phyloP scores from a whole-genome alignment of 805 yeast species.

The Groenewaldozyma salmanticensis region DNA sequence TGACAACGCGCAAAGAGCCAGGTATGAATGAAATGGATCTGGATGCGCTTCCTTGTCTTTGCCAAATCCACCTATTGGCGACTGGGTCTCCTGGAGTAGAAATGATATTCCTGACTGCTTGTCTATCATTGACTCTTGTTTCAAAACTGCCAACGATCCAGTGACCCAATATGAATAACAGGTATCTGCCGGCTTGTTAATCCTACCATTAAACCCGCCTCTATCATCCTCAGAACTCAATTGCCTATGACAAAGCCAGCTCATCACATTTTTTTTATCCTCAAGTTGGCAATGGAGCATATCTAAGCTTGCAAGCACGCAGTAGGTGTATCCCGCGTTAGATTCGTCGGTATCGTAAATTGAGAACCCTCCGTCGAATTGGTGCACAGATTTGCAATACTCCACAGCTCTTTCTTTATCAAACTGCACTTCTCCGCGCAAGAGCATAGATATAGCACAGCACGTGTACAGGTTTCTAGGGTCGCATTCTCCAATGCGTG shows the following conservation, averaged over 20 bases:
- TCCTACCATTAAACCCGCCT: constrained; percentile 83
- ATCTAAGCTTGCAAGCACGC: constrained; percentile 59
- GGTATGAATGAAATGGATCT: constrained; percentile 54
- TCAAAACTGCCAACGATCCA: constrained; percentile 44
- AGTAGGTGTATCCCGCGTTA: constrained; percentile 81
- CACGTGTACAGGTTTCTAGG: constrained; percentile 71
- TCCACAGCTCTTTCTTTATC: constrained; percentile 32
- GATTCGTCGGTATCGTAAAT: constrained; percentile 45
- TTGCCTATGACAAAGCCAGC: constrained; percentile 62
- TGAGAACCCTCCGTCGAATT: constrained; percentile 66
- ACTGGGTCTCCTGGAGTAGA: constrained; percentile 49
- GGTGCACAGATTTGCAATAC: constrained; percentile 32
- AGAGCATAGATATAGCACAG: constrained; percentile 44
- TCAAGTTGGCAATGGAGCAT: constrained; percentile 26
- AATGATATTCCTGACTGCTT: constrained; percentile 31
- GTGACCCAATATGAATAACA: constrained; percentile 83
- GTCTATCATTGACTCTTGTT: constrained; percentile 28
- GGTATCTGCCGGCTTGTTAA: constrained; percentile 76
- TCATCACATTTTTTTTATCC: constrained; percentile 32
- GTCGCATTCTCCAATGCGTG: constrained; percentile 54
- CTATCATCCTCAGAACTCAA: constrained; percentile 24
- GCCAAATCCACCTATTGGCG: constrained; percentile 65
- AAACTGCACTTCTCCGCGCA: constrained; percentile 35
- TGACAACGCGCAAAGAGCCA: constrained; percentile 43
- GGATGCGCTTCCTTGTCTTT: constrained; percentile 56